Evolutionary conservation across 1,284 basidiomycete genomes (phyloP).

Genomic region (Ustilago loliicola): DNA sequence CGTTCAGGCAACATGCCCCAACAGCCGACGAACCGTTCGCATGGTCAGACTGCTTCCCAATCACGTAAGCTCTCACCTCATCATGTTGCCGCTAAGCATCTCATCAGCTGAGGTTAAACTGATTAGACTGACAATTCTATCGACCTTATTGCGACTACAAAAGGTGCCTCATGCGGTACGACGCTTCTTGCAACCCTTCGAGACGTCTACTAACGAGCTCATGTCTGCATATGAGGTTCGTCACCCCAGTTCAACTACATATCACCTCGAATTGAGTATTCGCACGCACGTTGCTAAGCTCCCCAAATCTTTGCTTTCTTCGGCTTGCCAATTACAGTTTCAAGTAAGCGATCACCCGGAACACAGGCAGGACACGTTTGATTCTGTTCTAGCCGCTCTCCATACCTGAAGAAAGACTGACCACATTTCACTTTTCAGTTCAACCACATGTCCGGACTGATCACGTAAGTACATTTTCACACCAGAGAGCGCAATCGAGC

Average conservation of each 20-base stretch:
- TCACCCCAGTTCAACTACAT: neutral
- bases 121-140: neutral
- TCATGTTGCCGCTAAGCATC: neutral
- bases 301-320: neutral
- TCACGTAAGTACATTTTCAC: conserved; percentile 16
- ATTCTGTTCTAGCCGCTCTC: neutral
- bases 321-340: conserved; percentile 17
- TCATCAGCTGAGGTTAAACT: neutral
- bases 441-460: conserved; percentile 43
- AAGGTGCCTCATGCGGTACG: conserved; percentile 15
- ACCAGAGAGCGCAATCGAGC: neutral
- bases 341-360: conserved; percentile 20
- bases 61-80: conserved; percentile 13
- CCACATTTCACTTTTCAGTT: conserved; percentile 12
- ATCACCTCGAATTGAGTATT: neutral
- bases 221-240: conserved; percentile 17
- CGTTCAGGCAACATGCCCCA: conserved; percentile 19
- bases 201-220: conserved; percentile 16
- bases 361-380: neutral
- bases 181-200: conserved; percentile 27
- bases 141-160: neutral
- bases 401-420: neutral
- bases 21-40: conserved; percentile 4
- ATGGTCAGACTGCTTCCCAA: conserved; percentile 20
- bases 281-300: neutral